Evolutionary conservation across 139 green algal species (phyloP), one percentile per base, ranked within the genome.

Genomic region (Edaphochlamys debaryana): DNA sequence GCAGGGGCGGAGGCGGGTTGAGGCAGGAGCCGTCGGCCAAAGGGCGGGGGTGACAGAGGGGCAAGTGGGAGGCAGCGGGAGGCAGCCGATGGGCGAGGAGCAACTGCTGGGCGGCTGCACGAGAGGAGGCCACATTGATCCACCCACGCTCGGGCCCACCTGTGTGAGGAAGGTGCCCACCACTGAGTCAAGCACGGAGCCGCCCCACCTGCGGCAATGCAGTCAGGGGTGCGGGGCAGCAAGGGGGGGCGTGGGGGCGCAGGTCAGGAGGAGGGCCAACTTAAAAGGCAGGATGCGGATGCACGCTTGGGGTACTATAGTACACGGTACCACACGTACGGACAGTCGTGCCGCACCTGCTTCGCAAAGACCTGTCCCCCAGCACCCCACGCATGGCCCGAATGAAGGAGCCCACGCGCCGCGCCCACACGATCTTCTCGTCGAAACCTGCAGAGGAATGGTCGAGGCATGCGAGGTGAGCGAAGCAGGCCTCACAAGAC

Each of bases 81-180:
- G 17, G 11, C 30, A 17, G n/a, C 50, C n/a, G n/a, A n/a, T n/a
- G n/a, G n/a, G n/a, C n/a, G n/a, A n/a, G n/a, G n/a, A n/a, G n/a
- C n/a, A n/a, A n/a, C n/a, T n/a, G n/a, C n/a, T n/a, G n/a, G n/a
- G n/a, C n/a, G n/a, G n/a, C n/a, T n/a, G n/a, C n/a, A n/a, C n/a
- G n/a, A n/a, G n/a, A n/a, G n/a, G n/a, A n/a, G n/a, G n/a, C n/a
- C n/a, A n/a, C n/a, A n/a, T n/a, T n/a, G n/a, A n/a, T n/a, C n/a
- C n/a, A n/a, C n/a, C n/a, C n/a, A n/a, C n/a, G n/a, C n/a, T n/a
- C n/a, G 45, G 45, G 45, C 34, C 23, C 67, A 80, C 81, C 81
- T 87, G 86, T 0, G 95, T 98, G 32, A 98, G 85, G 71, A 96
- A 97, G 2, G 91, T 91, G 17, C 95, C 95, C 34, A 98, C 88